Base-by-base conservation (phyloP, 768 basidiomycete species). In the Pulveroboletus sp. region DNA sequence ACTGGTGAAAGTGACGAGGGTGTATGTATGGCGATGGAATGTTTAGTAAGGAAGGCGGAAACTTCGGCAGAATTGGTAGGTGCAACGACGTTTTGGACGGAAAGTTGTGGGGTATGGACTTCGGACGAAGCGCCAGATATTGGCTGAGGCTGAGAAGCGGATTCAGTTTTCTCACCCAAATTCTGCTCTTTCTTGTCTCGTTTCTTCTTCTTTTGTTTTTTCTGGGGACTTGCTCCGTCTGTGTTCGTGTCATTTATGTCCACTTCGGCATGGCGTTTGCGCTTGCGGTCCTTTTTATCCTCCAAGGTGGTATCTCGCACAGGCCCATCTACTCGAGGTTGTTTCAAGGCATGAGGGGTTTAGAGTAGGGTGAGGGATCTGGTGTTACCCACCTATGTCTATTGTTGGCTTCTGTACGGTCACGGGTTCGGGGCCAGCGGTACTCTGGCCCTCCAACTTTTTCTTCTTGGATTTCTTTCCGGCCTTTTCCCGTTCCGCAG, bases 21-120 rank as follows among this genome's bases (percentile, higher is more conserved):
- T 2, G 77, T 76, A 48, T 80, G 79, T 42, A 96, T 82, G 11
- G 83, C 86, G 58, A 96, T 81, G 10, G 76, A 74, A 68, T 97
- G 82, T 54, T 80, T 81, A 22, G 68, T 60, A 19, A 96, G 76
- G 74, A 85, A 98, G 2, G 76, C 76, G 14, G 76, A 72, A 19
- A 79, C 73, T 34, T 83, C 83, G 19, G 67, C 54, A 8, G 50
- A 19, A 27, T 49, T 46, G 32, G 45, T 36, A 13, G 55, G 32
- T 24, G 41, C n/a, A 54, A 41, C 19, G n/a, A 61, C 39, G 30
- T 53, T 45, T 5, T 61, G 57, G 4, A 59, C 6, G 4, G 61
- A 31, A 24, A 55, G 31, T 17, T 56, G 47, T 8, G 46, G 32
- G 38, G 65, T 62, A 14, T 58, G 63, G 40, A 49, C 34, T 19